Evolutionary conservation across 805 yeast genomes (phyloP).

Genomic region (Debaryomyces prosopidis): DNA sequence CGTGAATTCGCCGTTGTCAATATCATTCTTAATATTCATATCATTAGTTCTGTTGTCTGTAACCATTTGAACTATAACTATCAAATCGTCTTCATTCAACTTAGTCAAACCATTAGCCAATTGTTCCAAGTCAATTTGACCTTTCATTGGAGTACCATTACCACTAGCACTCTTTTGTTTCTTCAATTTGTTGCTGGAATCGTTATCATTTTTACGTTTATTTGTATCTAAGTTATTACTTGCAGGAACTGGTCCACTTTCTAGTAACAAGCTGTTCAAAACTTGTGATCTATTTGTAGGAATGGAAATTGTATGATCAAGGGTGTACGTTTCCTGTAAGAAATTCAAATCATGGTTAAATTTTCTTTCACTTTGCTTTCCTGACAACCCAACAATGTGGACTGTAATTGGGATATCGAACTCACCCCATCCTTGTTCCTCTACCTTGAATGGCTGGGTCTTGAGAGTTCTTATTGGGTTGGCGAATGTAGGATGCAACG

Average conservation of each 20-base stretch:
- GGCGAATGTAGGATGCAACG: conserved; percentile 91
- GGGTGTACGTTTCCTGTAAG: conserved; percentile 68
- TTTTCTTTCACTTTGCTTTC: conserved; percentile 86
- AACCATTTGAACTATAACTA: conserved; percentile 96
- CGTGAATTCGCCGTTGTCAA: conserved; percentile 95
- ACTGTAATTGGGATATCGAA: conserved; percentile 83
- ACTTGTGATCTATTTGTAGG: conserved; percentile 72
- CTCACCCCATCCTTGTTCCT: conserved; percentile 98
- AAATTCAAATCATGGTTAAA: conserved; percentile 89
- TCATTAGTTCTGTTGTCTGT: conserved; percentile 93
- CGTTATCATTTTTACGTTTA: conserved; percentile 30
- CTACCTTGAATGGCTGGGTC: conserved; percentile 81
- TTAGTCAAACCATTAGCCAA: conserved; percentile 88
- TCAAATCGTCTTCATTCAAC: conserved; percentile 86
- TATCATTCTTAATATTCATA: conserved; percentile 93
- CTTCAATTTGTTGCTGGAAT: conserved; percentile 41
- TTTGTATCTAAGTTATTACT: conserved; percentile 18
- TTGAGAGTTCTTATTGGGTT: conserved; percentile 83
- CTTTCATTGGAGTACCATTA: conserved; percentile 57
- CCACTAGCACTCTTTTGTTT: conserved; percentile 46
- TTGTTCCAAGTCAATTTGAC: conserved; percentile 82
- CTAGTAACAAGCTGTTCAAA: conserved; percentile 69
- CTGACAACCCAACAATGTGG: conserved; percentile 59
- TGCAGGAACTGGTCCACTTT: conserved; percentile 77
- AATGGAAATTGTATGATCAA: conserved; percentile 74